Evolutionary conservation across 495 filamentous ascomycete species (phyloP).

Genomic region (Talaromyces proteolyticus): DNA sequence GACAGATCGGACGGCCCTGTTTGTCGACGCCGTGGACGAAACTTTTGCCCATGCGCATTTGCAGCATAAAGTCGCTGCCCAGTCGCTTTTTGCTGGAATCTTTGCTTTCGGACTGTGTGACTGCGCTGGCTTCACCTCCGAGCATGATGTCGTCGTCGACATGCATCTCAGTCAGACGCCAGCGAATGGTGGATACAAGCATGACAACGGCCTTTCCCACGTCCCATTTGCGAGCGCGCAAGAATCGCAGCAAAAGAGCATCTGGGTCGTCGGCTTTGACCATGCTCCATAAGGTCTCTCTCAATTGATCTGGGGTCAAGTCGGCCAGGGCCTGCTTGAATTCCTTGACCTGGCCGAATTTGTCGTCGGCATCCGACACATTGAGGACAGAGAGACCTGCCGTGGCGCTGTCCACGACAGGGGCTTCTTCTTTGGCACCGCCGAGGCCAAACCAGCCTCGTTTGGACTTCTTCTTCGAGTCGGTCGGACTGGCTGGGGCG

Average conservation of each 20-base stretch:
- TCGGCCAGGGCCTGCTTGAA: slow-evolving; percentile 75
- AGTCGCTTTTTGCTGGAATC: slow-evolving; percentile 55
- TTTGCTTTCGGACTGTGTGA: slow-evolving; percentile 50
- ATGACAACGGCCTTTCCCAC: slow-evolving; percentile 89
- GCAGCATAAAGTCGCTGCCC: slow-evolving; percentile 75
- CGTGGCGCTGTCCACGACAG: slow-evolving; percentile 30
- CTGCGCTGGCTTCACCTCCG: slow-evolving; percentile 65
- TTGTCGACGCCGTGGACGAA: slow-evolving; percentile 87
- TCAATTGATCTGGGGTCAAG: slow-evolving; percentile 70
- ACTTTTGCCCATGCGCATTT: slow-evolving; percentile 90
- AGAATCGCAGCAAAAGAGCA: slow-evolving; percentile 77
- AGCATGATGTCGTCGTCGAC: slow-evolving; percentile 83
- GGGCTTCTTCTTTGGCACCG: slow-evolving; percentile 50
- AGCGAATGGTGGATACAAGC: slow-evolving; percentile 90
- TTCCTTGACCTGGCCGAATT: slow-evolving; percentile 84
- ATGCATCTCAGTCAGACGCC: slow-evolving; percentile 74
- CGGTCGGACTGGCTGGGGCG: slow-evolving; percentile 18
- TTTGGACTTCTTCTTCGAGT: slow-evolving; percentile 68
- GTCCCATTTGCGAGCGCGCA: slow-evolving; percentile 95
- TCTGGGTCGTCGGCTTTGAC: slow-evolving; percentile 94
- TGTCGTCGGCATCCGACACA: slow-evolving; percentile 68
- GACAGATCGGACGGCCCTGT: slow-evolving; percentile 78
- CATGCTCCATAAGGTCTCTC: slow-evolving; percentile 88
- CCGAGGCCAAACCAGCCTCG: slow-evolving; percentile 53
- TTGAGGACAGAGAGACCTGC: slow-evolving; percentile 23